Base-by-base conservation (phyloP, 2,329 filamentous ascomycete species). In the Fusarium chuoi region DNA sequence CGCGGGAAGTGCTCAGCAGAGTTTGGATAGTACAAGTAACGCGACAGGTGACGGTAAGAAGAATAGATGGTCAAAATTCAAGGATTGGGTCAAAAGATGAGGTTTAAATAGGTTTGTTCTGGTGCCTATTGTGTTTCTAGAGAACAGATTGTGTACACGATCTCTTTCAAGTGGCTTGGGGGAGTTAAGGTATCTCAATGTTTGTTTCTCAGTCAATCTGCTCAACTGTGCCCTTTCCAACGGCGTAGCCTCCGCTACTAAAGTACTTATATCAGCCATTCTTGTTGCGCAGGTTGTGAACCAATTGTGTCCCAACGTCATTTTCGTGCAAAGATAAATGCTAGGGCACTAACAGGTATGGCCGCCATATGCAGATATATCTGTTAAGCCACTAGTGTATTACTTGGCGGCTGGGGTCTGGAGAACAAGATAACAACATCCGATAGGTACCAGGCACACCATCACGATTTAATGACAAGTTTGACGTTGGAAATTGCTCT, bases 311-410 rank as follows among this genome's bases (percentile, higher is more conserved):
- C 12, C 24, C 24, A 15, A 15, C 7, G 17, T 26, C n/a, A 52
- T 52, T 17, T 9, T 22, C 6, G 33, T 17, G 14, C 4, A 26
- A 26, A 15, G 7, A 1, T 2, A 12, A 38, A 20, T 22, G 49
- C 10, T 39, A 28, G 14, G 5, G 35, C 24, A 22, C 35, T 39
- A 54, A 39, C 35, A 28, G 3, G 3, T 3, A 4, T 7, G 5
- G 24, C 1, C 3, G 18, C 4, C 2, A 28, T 4, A 4, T n/a
- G 0, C 2, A 3, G 3, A 18, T 7, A 18, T 1, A 26, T 18
- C 7, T 22, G 24, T n/a, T 39, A 54, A 26, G 3, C 2, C 20
- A 13, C 24, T 54, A 54, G 24, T 26, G 2, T 20, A 3, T 3
- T 15, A 11, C 12, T 20, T 15, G 4, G 17, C 6, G 2, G 6